Conservation (phyloP, 2,329 filamentous ascomycete species). For the Fusarium mangiferae region DNA sequence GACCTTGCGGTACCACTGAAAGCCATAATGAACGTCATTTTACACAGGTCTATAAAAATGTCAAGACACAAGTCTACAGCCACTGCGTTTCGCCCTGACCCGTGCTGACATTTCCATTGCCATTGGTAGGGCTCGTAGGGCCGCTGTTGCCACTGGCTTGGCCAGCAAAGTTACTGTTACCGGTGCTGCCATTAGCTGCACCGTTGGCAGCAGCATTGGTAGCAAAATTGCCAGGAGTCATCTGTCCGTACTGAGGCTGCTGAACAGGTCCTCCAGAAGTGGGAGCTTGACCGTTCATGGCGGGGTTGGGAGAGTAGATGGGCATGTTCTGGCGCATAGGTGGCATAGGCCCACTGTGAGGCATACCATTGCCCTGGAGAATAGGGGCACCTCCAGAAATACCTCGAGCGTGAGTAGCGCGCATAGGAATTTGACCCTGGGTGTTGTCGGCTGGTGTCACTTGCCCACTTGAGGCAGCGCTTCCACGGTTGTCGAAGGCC, state of each 20-base stretch:
- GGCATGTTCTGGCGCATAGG: conserved; percentile 49
- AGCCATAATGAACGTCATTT: conserved; percentile 44
- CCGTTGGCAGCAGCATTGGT: conserved; percentile 6
- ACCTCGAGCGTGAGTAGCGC: conserved; percentile 55
- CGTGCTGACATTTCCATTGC: conserved; percentile 19
- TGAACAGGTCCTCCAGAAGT: conserved; percentile 41
- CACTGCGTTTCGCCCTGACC: conserved; percentile 49
- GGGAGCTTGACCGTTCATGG: conserved; percentile 47
- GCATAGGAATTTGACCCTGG: conserved; percentile 64
- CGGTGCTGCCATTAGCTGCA: neutral
- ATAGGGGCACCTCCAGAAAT: conserved; percentile 54
- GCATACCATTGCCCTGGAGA: conserved; percentile 45
- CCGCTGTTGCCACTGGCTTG: conserved; percentile 31
- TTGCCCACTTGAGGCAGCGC: conserved; percentile 59
- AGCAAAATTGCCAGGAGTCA: conserved; percentile 40
- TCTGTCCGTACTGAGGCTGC: conserved; percentile 46
- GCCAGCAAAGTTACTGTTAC: conserved; percentile 13
- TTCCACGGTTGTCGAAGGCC: conserved; percentile 63
- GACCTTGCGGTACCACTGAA: conserved; percentile 47
- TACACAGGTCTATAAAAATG: conserved; percentile 47
- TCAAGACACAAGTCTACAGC: conserved; percentile 49
- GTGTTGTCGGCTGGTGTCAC: conserved; percentile 63
- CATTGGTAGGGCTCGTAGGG: conserved; percentile 16
- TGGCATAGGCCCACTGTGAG: conserved; percentile 38
- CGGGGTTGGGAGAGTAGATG: conserved; percentile 48